These are phyloP conservation scores for Thuja plicata DNA, from an alignment of 83 land plant species.

Conservation along the genomic window DNA sequence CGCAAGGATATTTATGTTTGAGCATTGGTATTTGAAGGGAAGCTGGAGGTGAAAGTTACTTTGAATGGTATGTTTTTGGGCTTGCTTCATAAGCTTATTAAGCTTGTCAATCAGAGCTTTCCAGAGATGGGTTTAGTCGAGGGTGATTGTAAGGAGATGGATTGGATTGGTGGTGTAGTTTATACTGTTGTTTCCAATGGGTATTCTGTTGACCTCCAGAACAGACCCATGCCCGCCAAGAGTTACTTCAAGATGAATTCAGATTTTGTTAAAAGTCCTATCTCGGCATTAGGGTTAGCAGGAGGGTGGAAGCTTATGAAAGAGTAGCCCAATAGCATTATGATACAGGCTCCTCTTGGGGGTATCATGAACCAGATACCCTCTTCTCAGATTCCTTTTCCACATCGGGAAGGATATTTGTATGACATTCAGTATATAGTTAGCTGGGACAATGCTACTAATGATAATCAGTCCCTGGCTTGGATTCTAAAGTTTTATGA, in stretches of 20 bases:
- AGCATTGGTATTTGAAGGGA: background rate
- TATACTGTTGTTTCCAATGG: background rate
- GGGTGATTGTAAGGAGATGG: conserved; percentile 20
- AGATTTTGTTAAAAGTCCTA: conserved; percentile 39
- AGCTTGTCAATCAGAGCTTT: conserved; percentile 18
- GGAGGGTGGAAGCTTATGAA: conserved; percentile 16
- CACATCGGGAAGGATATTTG: conserved; percentile 27
- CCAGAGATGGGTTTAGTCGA: conserved; percentile 31
- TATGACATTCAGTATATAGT: conserved; percentile 32
- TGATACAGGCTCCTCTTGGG: conserved; percentile 40
- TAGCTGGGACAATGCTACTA: conserved; percentile 14
- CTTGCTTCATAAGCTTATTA: background rate
- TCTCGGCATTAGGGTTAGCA: conserved; percentile 19
- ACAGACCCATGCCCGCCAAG: too few relatives aligned
- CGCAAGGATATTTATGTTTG: conserved; percentile 27
- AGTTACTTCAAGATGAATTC: conserved; percentile 15
- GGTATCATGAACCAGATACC: conserved; percentile 25
- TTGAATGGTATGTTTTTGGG: conserved; percentile 34
- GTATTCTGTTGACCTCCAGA: background rate
- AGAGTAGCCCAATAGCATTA: conserved; percentile 22
- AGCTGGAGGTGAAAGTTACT: background rate
- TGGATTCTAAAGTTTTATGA: conserved; percentile 29
- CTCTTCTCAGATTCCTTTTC: conserved; percentile 24
- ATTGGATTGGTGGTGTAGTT: conserved; percentile 25
- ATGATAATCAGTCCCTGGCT: background rate